Base-by-base conservation (phyloP, 768 basidiomycete genomes). In the Psilocybe cyanescens region DNA sequence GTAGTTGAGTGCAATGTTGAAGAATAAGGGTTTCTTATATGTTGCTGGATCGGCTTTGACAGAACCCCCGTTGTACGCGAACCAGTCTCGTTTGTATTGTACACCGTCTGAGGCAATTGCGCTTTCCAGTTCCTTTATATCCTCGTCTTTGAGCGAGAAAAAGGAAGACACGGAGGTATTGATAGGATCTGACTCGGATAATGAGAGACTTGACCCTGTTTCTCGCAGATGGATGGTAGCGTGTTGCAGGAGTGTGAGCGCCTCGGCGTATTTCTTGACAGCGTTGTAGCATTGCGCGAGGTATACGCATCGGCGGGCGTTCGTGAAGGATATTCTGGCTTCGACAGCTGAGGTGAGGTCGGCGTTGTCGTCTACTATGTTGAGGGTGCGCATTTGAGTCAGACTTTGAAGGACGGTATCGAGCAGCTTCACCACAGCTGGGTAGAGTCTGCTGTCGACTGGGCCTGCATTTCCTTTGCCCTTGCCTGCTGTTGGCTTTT, bases 1-100 rank as follows among this genome's bases (percentile, higher is more conserved):
- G 70, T 97, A 97, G 75, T 97, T 97, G 68, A 95, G 86, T 16
- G 94, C 95, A 62, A 94, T 91, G 71, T 97, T 93, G 75, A 96
- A 97, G 79, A 98, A 97, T 44, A 94, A 69, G 14, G 94, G 93
- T 71, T 97, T 97, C 78, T 89, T 88, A 69, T 88, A 79, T 41
- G 79, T 73, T 67, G 82, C 80, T 52, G 78, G 70, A 51, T 83
- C 79, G 0, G 72, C 71, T 11, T 78, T 72, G 35, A 76, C 67
- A 5, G 80, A 76, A 2, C 92, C 92, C 2, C 92, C 92, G 67
- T 92, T 92, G 71, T 82, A 83, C 1, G 86, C 80, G 67, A 91
- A 91, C 93, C 93, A 95, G 48, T 88, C 88, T 37, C 82, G 84
- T 70, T 92, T 92, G 74, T 84, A 80, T 9, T 76, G 74, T 6